Base-by-base conservation (phyloP, 169 alveolate genomes). In the Theileria annulata region DNA sequence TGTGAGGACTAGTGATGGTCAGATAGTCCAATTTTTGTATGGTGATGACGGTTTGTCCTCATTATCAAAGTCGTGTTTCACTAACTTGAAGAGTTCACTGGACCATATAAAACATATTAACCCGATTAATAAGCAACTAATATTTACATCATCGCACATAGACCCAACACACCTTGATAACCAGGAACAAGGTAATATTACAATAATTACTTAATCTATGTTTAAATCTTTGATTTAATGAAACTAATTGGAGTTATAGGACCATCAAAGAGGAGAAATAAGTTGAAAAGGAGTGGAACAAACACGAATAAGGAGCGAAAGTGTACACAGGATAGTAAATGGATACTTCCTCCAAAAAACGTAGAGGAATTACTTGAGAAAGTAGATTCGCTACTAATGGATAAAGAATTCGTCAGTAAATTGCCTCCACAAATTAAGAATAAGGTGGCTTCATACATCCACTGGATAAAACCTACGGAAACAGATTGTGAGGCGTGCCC, bases 1-100 rank as follows among this genome's bases (percentile, higher is more conserved):
- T 25, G 99, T 98, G 0, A 93, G 99, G 48, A 93, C 99, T 6
- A 90, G 98, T 73, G 96, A 92, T 71, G 98, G 98, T 64, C 98
- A 96, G 69, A 95, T 98, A 21, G 96, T 98, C 9, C 98, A 98
- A 86, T 98, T 98, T 85, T 87, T 96, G 19, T 98, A 97, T 84
- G 99, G 99, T 42, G 99, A 96, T 84, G 99, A 98, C 84, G 99
- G 99, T 9, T 58, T 81, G 42, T 67, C 82, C 75, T 97, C 75
- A 97, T 96, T 84, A 98, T 88, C 58, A 68, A 77, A 69, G 62
- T 70, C 77, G 73, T 80, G 66, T 37, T 54, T 54, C 9, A 42
- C 47, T 0, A 49, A 64, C 2, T 68, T 75, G 25, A 71, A 69
- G 6, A 23, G 59, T 37, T 60, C 80, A 0, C 75, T 79, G 12